These are phyloP conservation scores for Smallanthus sonchifolius DNA, from an alignment of 129 eudicot species.

Conservation along the genomic window DNA sequence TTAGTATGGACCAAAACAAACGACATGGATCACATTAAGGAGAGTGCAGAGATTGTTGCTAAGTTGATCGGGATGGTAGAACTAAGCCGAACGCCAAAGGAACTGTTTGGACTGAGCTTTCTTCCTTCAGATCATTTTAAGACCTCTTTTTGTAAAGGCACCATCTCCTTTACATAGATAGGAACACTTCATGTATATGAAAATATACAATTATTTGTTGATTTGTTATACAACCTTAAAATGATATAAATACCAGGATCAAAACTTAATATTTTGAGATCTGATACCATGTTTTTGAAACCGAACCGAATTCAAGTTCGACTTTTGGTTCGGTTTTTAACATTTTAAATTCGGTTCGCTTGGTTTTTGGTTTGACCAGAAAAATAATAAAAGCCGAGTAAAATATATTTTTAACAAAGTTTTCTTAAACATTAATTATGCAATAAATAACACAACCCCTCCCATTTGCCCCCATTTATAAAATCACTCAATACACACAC, in stretches of 20 bases:
- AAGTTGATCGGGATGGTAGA: constrained; percentile 53
- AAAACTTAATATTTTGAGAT: background rate
- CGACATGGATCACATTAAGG: constrained; percentile 57
- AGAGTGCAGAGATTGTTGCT: constrained; percentile 68
- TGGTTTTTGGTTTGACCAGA: too few relatives aligned
- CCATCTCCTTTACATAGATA: constrained; percentile 29
- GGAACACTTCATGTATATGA: background rate
- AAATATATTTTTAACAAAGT: too few relatives aligned
- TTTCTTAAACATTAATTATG: too few relatives aligned
- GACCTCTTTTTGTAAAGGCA: constrained; percentile 46
- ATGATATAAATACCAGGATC: constrained; percentile 4
- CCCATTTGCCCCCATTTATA: too few relatives aligned
- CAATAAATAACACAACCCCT: too few relatives aligned
- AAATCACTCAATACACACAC: too few relatives aligned
- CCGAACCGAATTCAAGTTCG: too few relatives aligned
- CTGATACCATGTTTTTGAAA: background rate
- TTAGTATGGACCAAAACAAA: constrained; percentile 53
- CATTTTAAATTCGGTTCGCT: too few relatives aligned
- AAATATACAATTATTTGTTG: too few relatives aligned
- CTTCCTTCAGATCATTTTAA: constrained; percentile 24
- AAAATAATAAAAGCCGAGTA: too few relatives aligned
- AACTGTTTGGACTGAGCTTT: constrained; percentile 68
- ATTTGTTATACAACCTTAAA: background rate
- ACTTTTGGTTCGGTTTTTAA: too few relatives aligned
- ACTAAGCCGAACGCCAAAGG: constrained; percentile 43